A percentile compares a stretch with the other conserved stretches of the same genome.
Conservation (phyloP, 1,284 basidiomycete genomes). For the Phlebopus sp. region DNA sequence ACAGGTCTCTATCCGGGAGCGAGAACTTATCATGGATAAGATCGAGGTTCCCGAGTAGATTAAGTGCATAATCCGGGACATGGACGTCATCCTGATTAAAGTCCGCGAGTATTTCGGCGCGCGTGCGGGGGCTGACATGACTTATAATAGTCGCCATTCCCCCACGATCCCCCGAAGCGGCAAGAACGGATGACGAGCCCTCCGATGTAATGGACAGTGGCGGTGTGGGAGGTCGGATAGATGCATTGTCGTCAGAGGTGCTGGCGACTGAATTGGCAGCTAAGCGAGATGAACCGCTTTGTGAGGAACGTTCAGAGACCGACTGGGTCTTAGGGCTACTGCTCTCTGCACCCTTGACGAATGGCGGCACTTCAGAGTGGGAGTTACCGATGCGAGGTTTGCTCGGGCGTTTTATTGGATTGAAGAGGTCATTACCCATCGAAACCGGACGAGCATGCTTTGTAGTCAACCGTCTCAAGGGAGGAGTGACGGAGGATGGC, state of each 20-base stretch:
- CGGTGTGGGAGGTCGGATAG: constrained; percentile 26
- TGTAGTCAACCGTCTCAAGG: constrained; percentile 27
- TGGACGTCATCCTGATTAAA: constrained; percentile 26
- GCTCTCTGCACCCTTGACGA: constrained; percentile 19
- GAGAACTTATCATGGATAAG: constrained; percentile 31
- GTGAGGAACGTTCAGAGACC: constrained; percentile 17
- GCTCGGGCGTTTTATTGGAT: constrained; percentile 29
- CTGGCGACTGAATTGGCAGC: constrained; percentile 16
- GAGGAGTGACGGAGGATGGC: constrained; percentile 24
- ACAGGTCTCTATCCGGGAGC: constrained; percentile 29
- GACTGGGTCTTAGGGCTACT: constrained; percentile 12
- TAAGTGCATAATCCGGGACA: constrained; percentile 31
- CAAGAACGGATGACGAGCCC: constrained; percentile 24
- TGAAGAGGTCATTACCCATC: constrained; percentile 24
- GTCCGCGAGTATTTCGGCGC: constrained; percentile 31
- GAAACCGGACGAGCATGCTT: constrained; percentile 31
- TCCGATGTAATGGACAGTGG: constrained; percentile 29
- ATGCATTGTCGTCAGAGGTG: constrained; percentile 22
- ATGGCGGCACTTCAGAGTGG: constrained; percentile 13
- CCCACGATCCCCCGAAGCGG: constrained; percentile 13
- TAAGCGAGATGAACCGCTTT: constrained; percentile 22
- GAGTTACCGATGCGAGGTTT: constrained; percentile 20
- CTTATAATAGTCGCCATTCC: constrained; percentile 32
- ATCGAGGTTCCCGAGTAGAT: constrained; percentile 32
- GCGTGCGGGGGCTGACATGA: constrained; percentile 26